Evolutionary conservation across 1,284 basidiomycete species (phyloP).

Genomic region (Mycosarcoma maydis): DNA sequence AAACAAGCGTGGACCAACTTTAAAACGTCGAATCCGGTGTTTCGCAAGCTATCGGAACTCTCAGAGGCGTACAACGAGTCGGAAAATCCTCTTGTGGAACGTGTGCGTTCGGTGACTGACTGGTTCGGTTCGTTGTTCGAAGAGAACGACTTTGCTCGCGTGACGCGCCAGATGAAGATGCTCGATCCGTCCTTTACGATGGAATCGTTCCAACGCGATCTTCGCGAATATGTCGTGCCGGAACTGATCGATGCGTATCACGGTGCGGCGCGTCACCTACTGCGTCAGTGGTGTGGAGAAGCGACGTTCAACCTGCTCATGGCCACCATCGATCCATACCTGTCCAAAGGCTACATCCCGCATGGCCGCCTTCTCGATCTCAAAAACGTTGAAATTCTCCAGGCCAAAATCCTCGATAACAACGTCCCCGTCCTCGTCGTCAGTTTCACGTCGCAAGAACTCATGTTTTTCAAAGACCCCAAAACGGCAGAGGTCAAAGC

Average conservation of each 20-base stretch:
- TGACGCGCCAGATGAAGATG: constrained; percentile 83
- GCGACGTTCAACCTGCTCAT: constrained; percentile 91
- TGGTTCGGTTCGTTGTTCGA: constrained; percentile 90
- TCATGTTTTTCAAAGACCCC: constrained; percentile 88
- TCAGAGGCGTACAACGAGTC: constrained; percentile 80
- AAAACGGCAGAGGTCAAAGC: constrained; percentile 85
- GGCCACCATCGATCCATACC: constrained; percentile 95
- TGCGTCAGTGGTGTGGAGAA: constrained; percentile 94
- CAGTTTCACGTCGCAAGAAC: constrained; percentile 91
- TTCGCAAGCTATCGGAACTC: constrained; percentile 46
- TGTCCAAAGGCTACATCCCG: constrained; percentile 79
- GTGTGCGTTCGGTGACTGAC: constrained; percentile 82
- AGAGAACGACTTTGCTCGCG: constrained; percentile 96
- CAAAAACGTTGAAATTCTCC: constrained; percentile 60
- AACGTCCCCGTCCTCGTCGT: constrained; percentile 88
- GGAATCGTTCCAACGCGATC: constrained; percentile 86
- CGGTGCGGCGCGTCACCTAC: constrained; percentile 82
- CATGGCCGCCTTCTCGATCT: constrained; percentile 62
- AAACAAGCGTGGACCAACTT: constrained; percentile 57
- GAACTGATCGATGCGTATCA: constrained; percentile 97
- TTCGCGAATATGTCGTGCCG: constrained; percentile 96
- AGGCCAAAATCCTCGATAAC: constrained; percentile 75
- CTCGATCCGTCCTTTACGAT: constrained; percentile 88
- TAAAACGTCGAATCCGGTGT: constrained; percentile 55
- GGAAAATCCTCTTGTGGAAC: constrained; percentile 86